Percentiles rank a stretch among this genome's conserved stretches.
These are phyloP conservation scores for Nissolia schottii DNA, from an alignment of 306 rosid species.

Conservation along the genomic window DNA sequence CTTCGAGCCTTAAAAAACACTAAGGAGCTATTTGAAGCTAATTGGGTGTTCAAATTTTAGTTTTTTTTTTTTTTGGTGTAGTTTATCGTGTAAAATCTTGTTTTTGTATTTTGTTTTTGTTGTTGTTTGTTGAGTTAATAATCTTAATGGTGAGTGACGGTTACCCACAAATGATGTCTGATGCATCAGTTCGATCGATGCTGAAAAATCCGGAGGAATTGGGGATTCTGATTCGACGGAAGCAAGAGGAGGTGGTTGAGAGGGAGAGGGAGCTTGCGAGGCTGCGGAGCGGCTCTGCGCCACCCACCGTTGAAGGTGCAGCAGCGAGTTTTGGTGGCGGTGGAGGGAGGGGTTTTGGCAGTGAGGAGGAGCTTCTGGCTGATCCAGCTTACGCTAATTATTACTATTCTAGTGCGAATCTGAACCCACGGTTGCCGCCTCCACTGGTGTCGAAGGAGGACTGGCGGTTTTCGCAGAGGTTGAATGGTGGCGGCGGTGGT, in stretches of 20 bases:
- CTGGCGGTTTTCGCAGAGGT: slow-evolving; percentile 69
- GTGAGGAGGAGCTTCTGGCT: slow-evolving; percentile 78
- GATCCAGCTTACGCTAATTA: slow-evolving; percentile 77
- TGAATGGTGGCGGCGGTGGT: slow-evolving; percentile 75
- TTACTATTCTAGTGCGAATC: slow-evolving; percentile 70
- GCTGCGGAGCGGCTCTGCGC: slow-evolving; percentile 91
- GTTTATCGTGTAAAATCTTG: neutral
- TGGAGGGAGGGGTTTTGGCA: slow-evolving; percentile 8
- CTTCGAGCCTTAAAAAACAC: too few relatives aligned
- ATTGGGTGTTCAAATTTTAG: slow-evolving; percentile 35
- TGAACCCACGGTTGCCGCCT: slow-evolving; percentile 86
- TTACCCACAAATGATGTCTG: slow-evolving; percentile 63
- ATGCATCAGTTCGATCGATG: slow-evolving; percentile 74
- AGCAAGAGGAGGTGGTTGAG: slow-evolving; percentile 46
- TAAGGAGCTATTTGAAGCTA: slow-evolving; percentile 27
- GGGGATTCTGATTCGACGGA: slow-evolving; percentile 47
- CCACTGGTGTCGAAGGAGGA: slow-evolving; percentile 88
- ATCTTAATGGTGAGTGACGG: slow-evolving; percentile 59
- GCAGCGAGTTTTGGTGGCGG: slow-evolving; percentile 32
- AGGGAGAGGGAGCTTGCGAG: slow-evolving; percentile 61
- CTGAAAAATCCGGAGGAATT: slow-evolving; percentile 57
- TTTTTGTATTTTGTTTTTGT: neutral
- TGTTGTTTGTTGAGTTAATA: neutral
- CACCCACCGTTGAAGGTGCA: slow-evolving; percentile 80
- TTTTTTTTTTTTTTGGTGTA: slow-evolving; percentile 34